A percentile compares a stretch with the other conserved stretches of the same genome.
These are phyloP conservation scores for Colletotrichum incanum DNA, from an alignment of 2,329 filamentous ascomycete species.

Conservation along the genomic window DNA sequence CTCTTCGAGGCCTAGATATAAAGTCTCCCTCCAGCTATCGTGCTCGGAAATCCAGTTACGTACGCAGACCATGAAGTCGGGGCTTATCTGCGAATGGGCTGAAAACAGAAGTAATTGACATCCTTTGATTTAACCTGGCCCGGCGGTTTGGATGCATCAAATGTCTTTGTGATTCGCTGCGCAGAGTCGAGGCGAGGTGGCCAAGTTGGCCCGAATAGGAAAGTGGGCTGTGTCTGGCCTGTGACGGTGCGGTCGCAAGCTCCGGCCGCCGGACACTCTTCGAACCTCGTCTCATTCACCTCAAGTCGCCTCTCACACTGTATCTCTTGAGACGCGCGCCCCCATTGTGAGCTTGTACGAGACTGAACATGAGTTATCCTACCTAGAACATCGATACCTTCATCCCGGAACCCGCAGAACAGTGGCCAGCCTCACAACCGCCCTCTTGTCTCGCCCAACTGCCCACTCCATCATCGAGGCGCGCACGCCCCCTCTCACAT, in stretches of 20 bases:
- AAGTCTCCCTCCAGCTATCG: neutral
- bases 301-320: neutral
- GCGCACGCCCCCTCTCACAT: neutral
- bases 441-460: neutral
- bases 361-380: neutral
- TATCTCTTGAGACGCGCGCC: neutral
- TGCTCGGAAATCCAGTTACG: neutral
- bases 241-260: slow-evolving; percentile 8
- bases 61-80: neutral
- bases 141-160: neutral
- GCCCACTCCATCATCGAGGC: neutral
- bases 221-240: slow-evolving; percentile 28
- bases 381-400: neutral
- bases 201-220: slow-evolving; percentile 33
- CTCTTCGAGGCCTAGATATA: neutral
- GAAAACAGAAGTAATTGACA: neutral
- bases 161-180: slow-evolving; percentile 16
- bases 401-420: neutral
- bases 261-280: slow-evolving; percentile 21
- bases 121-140: neutral
- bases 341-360: neutral
- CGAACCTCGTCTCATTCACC: slow-evolving; percentile 33
- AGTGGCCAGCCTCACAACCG: neutral
- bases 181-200: slow-evolving; percentile 25
- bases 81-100: neutral